Conservation (phyloP, 202 grass and related monocot genomes). For the Musa balbisiana region DNA sequence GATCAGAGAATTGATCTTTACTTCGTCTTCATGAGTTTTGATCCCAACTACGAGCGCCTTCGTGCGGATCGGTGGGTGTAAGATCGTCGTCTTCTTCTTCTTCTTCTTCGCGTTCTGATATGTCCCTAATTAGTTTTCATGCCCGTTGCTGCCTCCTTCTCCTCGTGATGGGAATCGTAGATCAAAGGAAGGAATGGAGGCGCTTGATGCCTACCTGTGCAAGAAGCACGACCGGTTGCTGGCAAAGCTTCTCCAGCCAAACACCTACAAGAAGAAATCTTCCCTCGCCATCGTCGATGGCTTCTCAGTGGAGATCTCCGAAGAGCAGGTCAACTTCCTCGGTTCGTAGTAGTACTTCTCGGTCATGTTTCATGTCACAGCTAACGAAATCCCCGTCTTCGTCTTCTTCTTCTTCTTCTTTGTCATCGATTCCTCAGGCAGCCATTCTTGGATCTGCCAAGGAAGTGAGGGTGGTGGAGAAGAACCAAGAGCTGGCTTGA, state of each 20-base stretch:
- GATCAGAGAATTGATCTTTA: constrained; percentile 65
- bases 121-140: background rate
- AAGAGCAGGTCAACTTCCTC: constrained; percentile 40
- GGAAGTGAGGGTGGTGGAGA: constrained; percentile 96
- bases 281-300: constrained; percentile 90
- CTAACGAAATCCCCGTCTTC: too few relatives aligned
- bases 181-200: constrained; percentile 62
- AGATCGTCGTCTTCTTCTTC: too few relatives aligned
- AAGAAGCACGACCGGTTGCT: constrained; percentile 85
- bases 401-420: too few relatives aligned
- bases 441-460: constrained; percentile 50
- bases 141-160: background rate
- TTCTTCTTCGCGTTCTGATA: too few relatives aligned
- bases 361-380: background rate
- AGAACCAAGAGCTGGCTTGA: constrained; percentile 97
- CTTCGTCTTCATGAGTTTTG: constrained; percentile 99
- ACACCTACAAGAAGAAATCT: constrained; percentile 72
- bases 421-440: constrained; percentile 26
- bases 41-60: constrained; percentile 68
- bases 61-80: constrained; percentile 51
- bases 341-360: too few relatives aligned
- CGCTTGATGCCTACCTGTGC: constrained; percentile 71
- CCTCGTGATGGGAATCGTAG: constrained; percentile 23
- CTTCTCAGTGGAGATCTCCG: constrained; percentile 74
- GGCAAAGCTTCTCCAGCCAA: constrained; percentile 48